A percentile compares a stretch with the other conserved stretches of the same genome.
Evolutionary conservation across 768 basidiomycete species (phyloP).

Genomic region (Coprinellus micaceus): DNA sequence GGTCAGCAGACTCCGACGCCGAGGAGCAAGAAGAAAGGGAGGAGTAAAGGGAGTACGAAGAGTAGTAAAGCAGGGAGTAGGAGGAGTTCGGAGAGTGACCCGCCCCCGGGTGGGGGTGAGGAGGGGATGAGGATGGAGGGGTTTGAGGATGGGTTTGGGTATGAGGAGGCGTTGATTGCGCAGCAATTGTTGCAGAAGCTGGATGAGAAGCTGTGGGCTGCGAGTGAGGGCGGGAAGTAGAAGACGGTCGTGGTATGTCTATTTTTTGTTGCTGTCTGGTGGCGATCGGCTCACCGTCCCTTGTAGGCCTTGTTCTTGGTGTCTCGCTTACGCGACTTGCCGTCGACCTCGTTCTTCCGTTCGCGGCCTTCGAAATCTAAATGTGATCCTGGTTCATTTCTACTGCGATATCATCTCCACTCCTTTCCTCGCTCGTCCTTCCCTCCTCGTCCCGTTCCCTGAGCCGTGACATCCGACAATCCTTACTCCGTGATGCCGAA

Average conservation of each 20-base stretch:
- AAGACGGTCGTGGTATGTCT: neutral
- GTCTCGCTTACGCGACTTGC: no score
- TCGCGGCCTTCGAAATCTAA: neutral
- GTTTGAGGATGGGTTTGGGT: slow-evolving; percentile 24
- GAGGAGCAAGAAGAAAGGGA: neutral
- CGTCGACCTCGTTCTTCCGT: neutral
- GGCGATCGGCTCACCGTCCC: no score
- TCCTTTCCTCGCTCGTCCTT: neutral
- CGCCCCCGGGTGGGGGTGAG: no score
- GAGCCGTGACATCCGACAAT: no score
- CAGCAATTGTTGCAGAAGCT: slow-evolving; percentile 29
- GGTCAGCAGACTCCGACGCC: slow-evolving; percentile 2
- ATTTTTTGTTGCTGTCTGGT: neutral
- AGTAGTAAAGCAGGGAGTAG: neutral
- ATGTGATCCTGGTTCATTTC: slow-evolving; percentile 2
- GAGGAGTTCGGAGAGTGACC: neutral
- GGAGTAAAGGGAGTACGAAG: neutral
- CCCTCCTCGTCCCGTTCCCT: neutral
- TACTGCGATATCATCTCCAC: neutral
- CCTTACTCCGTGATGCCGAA: no score
- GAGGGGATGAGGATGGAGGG: neutral
- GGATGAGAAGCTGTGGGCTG: slow-evolving; percentile 12
- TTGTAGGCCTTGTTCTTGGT: no score
- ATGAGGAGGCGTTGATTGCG: slow-evolving; percentile 33
- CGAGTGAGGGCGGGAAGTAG: neutral